These are phyloP conservation scores for Suillus discolor DNA, from an alignment of 768 basidiomycete genomes.

Conservation along the genomic window DNA sequence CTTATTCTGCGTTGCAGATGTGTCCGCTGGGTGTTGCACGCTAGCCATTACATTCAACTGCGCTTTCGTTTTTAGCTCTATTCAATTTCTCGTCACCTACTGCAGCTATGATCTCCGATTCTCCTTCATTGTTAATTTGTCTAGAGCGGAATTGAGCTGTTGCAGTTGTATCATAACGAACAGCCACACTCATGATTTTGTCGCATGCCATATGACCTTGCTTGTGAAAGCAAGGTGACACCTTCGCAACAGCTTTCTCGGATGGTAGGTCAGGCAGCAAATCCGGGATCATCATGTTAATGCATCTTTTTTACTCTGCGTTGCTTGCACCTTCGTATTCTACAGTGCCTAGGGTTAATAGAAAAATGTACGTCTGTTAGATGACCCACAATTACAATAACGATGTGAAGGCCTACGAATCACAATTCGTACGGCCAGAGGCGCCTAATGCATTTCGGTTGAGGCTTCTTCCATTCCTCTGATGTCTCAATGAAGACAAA, in stretches of 20 bases:
- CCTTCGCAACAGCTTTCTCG: constrained; percentile 24
- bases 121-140: too few relatives aligned
- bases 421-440: constrained; percentile 11
- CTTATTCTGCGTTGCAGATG: too few relatives aligned
- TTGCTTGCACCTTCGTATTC: constrained; percentile 35
- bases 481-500: background rate
- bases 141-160: too few relatives aligned
- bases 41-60: too few relatives aligned
- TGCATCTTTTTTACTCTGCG: constrained; percentile 59
- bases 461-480: constrained; percentile 25
- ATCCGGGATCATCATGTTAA: constrained; percentile 87
- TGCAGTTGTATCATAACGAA: too few relatives aligned
- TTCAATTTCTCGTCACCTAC: too few relatives aligned
- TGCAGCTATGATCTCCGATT: too few relatives aligned
- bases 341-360: background rate
- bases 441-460: constrained; percentile 23
- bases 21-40: too few relatives aligned
- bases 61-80: too few relatives aligned
- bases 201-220: too few relatives aligned
- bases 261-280: constrained; percentile 56
- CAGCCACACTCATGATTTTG: too few relatives aligned
- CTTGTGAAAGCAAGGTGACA: constrained; percentile 15
- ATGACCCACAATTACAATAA: background rate
- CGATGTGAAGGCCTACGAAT: background rate
- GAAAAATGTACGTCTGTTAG: too few relatives aligned